Percentiles rank a stretch among this genome's conserved stretches.
Conservation (phyloP, 1,139 yeast species). For the Arxiozyma slooffiae region DNA sequence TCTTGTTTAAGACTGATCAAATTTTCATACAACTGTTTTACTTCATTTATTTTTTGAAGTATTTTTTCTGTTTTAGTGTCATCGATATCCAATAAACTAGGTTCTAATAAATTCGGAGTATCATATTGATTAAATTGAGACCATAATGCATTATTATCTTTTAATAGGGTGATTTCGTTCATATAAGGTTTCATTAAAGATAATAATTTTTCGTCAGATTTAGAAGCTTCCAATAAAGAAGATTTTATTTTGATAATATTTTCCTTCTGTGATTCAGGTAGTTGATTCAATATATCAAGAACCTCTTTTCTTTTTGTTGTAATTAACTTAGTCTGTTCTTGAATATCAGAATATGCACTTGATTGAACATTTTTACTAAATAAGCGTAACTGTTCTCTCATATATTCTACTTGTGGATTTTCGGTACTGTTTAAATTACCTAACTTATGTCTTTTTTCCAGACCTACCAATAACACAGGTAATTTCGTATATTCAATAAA, state of each 20-base stretch:
- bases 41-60: conserved; percentile 25
- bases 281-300: conserved; percentile 19
- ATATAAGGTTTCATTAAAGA: conserved; percentile 33
- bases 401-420: conserved; percentile 21
- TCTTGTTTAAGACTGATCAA: conserved; percentile 48
- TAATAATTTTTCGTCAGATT: conserved; percentile 52
- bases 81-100: conserved; percentile 57
- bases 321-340: conserved; percentile 22
- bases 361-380: conserved; percentile 24
- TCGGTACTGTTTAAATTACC: conserved; percentile 10
- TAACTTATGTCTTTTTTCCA: conserved; percentile 33
- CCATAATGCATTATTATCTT: conserved; percentile 29
- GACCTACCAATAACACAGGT: conserved; percentile 54
- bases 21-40: conserved; percentile 40
- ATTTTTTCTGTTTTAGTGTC: conserved; percentile 34
- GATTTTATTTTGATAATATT: conserved; percentile 26
- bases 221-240: conserved; percentile 57
- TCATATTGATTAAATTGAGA: conserved; percentile 22
- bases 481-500: conserved; percentile 71
- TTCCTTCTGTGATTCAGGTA: conserved; percentile 24
- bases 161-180: conserved; percentile 32
- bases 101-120: conserved; percentile 24
- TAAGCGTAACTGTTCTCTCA: conserved; percentile 23
- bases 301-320: conserved; percentile 36
- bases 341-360: conserved; percentile 25